Conservation (phyloP, 2,329 filamentous ascomycete genomes). For the Fusarium globosum region DNA sequence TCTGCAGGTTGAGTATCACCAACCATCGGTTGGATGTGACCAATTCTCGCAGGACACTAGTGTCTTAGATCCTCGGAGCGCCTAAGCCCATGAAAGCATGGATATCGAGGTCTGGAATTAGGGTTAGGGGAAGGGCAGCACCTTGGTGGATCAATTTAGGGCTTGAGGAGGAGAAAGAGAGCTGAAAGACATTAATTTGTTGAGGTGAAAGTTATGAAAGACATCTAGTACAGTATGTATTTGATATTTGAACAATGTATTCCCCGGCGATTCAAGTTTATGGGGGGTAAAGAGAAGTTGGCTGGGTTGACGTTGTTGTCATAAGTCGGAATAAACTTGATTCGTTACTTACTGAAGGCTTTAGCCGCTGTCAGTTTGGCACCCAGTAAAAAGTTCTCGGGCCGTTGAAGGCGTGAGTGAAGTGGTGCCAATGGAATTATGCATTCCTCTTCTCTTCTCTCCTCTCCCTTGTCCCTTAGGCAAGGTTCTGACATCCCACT, state of each 20-base stretch:
- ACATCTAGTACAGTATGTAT: background rate
- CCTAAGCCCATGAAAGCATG: slow-evolving; percentile 13
- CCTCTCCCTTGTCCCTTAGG: slow-evolving; percentile 5
- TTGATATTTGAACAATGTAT: background rate
- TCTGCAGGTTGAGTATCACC: slow-evolving; percentile 30
- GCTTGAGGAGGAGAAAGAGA: slow-evolving; percentile 11
- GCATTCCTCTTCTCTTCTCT: background rate
- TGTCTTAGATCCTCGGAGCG: slow-evolving; percentile 19
- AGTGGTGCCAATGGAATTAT: slow-evolving; percentile 36
- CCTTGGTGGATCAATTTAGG: slow-evolving; percentile 36
- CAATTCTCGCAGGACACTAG: slow-evolving; percentile 29
- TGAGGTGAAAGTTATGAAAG: slow-evolving; percentile 3
- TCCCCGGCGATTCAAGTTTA: background rate
- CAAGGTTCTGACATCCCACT: slow-evolving; percentile 17
- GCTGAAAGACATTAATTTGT: slow-evolving; percentile 2
- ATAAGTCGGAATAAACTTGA: slow-evolving; percentile 30
- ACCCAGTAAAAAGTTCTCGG: slow-evolving; percentile 35
- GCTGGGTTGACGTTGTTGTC: slow-evolving; percentile 5
- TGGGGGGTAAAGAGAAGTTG: slow-evolving; percentile 14
- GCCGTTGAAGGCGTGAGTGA: slow-evolving; percentile 27
- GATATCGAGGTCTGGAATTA: slow-evolving; percentile 28
- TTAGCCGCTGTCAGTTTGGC: slow-evolving; percentile 29
- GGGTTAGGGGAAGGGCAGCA: slow-evolving; percentile 23
- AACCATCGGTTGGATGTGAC: slow-evolving; percentile 36
- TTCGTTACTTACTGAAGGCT: slow-evolving; percentile 5